Percentiles rank a stretch among this genome's conserved stretches.
Conservation (phyloP, 2,329 filamentous ascomycete species). For the Penicillium capsulatum region DNA sequence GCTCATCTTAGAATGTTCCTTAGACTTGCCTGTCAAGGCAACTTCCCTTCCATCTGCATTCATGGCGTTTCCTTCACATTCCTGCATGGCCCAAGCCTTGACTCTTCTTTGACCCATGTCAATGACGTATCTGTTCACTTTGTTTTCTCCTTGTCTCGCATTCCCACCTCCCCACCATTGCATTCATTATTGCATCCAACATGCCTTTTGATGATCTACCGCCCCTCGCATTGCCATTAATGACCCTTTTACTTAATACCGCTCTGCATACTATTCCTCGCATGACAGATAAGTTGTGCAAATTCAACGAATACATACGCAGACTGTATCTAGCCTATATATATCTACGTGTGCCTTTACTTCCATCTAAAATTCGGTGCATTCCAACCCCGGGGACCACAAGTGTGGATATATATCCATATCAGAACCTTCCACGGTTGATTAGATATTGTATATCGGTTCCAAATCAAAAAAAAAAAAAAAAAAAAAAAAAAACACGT, state of each 20-base stretch:
- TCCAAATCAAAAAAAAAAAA: neutral
- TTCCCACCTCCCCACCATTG: constrained; percentile 1
- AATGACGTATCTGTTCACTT: constrained; percentile 2
- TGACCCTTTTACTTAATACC: constrained; percentile 6
- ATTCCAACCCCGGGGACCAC: too few relatives aligned
- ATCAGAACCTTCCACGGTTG: too few relatives aligned
- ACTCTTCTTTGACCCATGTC: constrained; percentile 8
- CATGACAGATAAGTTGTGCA: too few relatives aligned
- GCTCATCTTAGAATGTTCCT: neutral
- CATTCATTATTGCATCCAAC: constrained; percentile 12
- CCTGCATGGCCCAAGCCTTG: constrained; percentile 9
- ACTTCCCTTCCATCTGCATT: constrained; percentile 14
- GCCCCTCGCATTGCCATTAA: constrained; percentile 3
- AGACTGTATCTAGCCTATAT: neutral
- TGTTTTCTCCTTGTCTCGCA: constrained; percentile 5
- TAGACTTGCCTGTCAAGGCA: neutral
- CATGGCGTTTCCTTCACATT: constrained; percentile 17
- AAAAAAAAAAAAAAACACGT: too few relatives aligned
- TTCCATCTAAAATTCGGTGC: too few relatives aligned
- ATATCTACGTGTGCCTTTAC: too few relatives aligned
- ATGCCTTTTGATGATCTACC: constrained; percentile 12
- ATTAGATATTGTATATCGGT: too few relatives aligned
- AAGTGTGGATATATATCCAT: too few relatives aligned
- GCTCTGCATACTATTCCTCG: neutral
- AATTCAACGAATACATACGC: too few relatives aligned